Conservation (phyloP, 176 grass and related monocot genomes). For the Bothriochloa decipiens region DNA sequence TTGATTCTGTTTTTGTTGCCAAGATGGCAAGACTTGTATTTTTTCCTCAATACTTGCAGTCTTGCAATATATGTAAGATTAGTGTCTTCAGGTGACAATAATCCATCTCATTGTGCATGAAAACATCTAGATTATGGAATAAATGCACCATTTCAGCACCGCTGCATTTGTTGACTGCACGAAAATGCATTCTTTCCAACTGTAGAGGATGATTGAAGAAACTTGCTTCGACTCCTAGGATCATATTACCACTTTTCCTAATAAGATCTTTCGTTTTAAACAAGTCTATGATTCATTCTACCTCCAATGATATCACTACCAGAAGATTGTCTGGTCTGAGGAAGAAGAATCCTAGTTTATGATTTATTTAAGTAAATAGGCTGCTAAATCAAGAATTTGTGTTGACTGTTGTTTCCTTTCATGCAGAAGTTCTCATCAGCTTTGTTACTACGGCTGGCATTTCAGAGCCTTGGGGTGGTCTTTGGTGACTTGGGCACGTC, state of each 20-base stretch:
- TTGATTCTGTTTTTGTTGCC: constrained; percentile 12
- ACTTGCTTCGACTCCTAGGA: background rate
- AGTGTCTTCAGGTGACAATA: constrained; percentile 13
- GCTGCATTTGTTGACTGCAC: background rate
- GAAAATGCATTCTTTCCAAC: constrained; percentile 10
- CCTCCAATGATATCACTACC: background rate
- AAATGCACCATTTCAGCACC: background rate
- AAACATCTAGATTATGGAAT: background rate
- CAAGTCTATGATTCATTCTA: background rate
- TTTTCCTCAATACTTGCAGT: constrained; percentile 22
- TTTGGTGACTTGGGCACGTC: constrained; percentile 97
- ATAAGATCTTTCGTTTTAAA: background rate
- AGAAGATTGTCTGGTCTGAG: background rate
- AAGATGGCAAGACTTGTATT: background rate
- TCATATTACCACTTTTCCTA: background rate
- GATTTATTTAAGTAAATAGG: constrained; percentile 8
- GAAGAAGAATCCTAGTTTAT: background rate
- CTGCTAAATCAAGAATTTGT: constrained; percentile 14
- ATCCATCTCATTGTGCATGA: constrained; percentile 17
- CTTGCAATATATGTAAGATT: constrained; percentile 15
- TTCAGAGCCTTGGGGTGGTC: constrained; percentile 98
- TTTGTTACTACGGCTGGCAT: constrained; percentile 76
- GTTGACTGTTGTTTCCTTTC: constrained; percentile 32
- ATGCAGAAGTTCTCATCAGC: constrained; percentile 82
- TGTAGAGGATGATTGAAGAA: background rate